Percentiles rank a stretch among this genome's conserved stretches.
Evolutionary conservation across 2,329 filamentous ascomycete genomes (phyloP).

Genomic region (Tympanopsis confertula): DNA sequence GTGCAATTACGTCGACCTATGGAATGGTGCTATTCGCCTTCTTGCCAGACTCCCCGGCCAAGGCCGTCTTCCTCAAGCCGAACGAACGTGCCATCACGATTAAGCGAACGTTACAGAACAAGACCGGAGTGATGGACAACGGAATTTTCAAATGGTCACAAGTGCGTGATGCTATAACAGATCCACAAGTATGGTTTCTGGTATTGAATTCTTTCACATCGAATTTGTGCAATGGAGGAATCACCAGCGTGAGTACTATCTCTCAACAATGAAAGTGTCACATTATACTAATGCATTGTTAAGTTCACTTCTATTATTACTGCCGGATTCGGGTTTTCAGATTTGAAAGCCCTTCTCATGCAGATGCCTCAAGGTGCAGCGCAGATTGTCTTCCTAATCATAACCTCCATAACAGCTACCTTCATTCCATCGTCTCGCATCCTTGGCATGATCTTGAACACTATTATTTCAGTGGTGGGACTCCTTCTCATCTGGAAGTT

Average conservation of each 20-base stretch:
- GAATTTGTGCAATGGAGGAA: conserved; percentile 18
- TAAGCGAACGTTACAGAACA: neutral
- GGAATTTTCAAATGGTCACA: conserved; percentile 2
- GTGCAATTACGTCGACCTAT: conserved; percentile 14
- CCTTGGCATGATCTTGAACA: conserved; percentile 18
- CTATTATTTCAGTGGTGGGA: conserved; percentile 14
- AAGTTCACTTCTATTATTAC: conserved; percentile 19
- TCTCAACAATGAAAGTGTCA: no score
- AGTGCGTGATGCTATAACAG: conserved; percentile 6
- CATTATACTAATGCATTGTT: no score
- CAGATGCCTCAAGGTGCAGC: conserved; percentile 20
- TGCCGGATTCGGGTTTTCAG: neutral
- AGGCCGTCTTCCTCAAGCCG: neutral
- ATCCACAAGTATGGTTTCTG: conserved; percentile 13
- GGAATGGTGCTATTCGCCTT: conserved; percentile 10
- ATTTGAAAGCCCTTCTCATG: conserved; percentile 15
- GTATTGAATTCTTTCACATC: conserved; percentile 17
- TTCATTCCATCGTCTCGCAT: conserved; percentile 14
- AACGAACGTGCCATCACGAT: conserved; percentile 1
- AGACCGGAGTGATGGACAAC: neutral
- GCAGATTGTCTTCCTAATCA: conserved; percentile 17
- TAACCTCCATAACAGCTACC: conserved; percentile 14
- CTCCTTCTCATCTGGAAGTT: conserved; percentile 18
- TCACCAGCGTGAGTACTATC: no score
- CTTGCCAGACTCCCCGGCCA: conserved; percentile 8